A percentile compares a stretch with the other conserved stretches of the same genome.
These are phyloP conservation scores for Abelmoschus esculentus DNA, from an alignment of 345 rosid genomes.

Conservation along the genomic window DNA sequence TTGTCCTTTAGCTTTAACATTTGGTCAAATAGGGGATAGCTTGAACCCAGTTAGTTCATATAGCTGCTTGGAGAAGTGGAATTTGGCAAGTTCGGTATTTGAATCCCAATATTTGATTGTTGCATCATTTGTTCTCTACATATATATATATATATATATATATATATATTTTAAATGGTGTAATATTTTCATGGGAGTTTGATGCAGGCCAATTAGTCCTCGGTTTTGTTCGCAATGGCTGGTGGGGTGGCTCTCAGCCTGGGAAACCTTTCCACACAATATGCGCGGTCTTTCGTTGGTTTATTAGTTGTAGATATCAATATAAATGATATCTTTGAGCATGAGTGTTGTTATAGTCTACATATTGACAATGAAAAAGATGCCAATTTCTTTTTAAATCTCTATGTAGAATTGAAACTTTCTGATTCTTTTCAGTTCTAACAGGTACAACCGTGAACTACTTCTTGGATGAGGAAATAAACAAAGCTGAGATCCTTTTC, in stretches of 20 bases:
- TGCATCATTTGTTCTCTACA: too few species aligned
- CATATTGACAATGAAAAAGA: background rate
- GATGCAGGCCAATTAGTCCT: too few species aligned
- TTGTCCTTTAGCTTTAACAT: too few species aligned
- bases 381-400: background rate
- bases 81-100: too few species aligned
- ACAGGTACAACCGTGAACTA: too few species aligned
- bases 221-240: constrained; percentile 54
- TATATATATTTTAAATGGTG: too few species aligned
- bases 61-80: too few species aligned
- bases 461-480: constrained; percentile 36
- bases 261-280: constrained; percentile 67
- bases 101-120: constrained; percentile 15
- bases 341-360: constrained; percentile 65
- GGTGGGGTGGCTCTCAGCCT: constrained; percentile 76
- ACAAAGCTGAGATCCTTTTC: constrained; percentile 41
- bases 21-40: too few species aligned
- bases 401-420: background rate
- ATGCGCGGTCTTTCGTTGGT: constrained; percentile 75
- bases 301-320: constrained; percentile 57
- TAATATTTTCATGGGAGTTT: too few species aligned
- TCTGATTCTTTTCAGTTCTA: constrained; percentile 12
- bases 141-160: too few species aligned
- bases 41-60: too few species aligned
- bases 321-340: constrained; percentile 24